Evolutionary conservation across 78 protist species (phyloP).

Genomic region (Dictyostelium discoideum): DNA sequence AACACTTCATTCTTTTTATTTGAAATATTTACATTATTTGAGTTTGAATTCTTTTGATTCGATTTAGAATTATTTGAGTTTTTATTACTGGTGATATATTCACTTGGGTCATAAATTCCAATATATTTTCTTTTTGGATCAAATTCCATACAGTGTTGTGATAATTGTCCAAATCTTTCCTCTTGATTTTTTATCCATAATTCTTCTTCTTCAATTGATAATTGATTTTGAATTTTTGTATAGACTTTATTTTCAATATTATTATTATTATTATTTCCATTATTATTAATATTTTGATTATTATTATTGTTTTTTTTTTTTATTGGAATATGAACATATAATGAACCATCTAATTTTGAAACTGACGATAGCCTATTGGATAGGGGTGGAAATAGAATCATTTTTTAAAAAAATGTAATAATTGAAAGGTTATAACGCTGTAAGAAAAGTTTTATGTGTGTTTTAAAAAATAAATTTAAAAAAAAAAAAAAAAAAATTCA

Average conservation of each 20-base stretch:
- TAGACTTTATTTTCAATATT: not conserved
- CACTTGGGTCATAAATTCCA: conserved; percentile 9
- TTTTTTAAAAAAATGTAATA: not conserved
- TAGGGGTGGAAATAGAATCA: conserved; percentile 35
- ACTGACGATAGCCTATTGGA: not conserved
- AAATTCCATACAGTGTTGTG: not conserved
- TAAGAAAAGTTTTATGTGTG: not conserved
- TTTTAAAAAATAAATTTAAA: not conserved
- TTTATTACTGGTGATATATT: not conserved
- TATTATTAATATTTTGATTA: not conserved
- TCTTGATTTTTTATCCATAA: conserved; percentile 14
- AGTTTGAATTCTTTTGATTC: not conserved
- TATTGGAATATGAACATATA: conserved; percentile 23
- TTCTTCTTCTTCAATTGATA: conserved; percentile 17
- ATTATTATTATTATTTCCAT: not conserved
- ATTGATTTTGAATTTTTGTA: conserved; percentile 5
- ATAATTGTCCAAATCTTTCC: not conserved
- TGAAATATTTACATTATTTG: not conserved
- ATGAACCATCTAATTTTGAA: not conserved
- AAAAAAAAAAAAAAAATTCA: not conserved
- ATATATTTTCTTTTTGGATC: conserved; percentile 8
- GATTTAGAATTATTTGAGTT: conserved; percentile 3
- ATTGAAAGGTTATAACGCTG: not conserved
- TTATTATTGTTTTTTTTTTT: not conserved
- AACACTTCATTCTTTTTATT: conserved; percentile 10